Base-by-base conservation (phyloP, 2,329 filamentous ascomycete species). In the Lachnellula suecica region DNA sequence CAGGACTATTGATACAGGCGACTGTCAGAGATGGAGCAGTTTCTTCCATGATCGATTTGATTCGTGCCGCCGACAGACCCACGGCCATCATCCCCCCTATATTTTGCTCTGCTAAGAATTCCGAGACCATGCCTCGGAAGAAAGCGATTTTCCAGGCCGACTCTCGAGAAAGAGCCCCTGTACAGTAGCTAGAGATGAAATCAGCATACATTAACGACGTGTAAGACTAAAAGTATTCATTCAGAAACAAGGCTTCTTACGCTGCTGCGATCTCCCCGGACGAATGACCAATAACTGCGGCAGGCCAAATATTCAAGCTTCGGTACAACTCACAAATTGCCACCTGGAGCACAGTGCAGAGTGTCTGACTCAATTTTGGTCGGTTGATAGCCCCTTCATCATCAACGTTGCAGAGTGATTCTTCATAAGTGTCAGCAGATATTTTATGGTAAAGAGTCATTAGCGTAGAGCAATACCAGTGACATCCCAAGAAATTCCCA, bases 61-160 rank as follows among this genome's bases (percentile, higher is more conserved):
- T 54, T 6, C 5, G 66, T 49, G 15, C 56, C 59, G 2, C 63
- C 61, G 35, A 31, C 2, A 57, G 34, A 42, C 59, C 79, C 2
- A 81, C 76, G 1, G 79, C 79, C 59, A 81, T 70, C 81, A 83
- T 83, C 11, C 72, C 66, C 0, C 79, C 79, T 20, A 51, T n/a
- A 24, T 27, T 35, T 48, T 35, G 11, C 8, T 23, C 20, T 24
- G 52, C 24, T 4, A 19, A 67, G 17, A 50, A 41, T 19, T 27
- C 49, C 9, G 44, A 25, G 10, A 51, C 10, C 55, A 57, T 15
- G 8, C 59, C 60, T n/a, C 60, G 19, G 24, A 47, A 54, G 24
- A 50, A 61, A 2, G 57, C 49, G 11, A 58, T 40, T 31, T 38
- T 49, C 15, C 35, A 48, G 2, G 57, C 52, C 3, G 38, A 44